These are phyloP conservation scores for Diaporthe amygdali DNA, from an alignment of 2,329 filamentous ascomycete genomes.

Conservation along the genomic window DNA sequence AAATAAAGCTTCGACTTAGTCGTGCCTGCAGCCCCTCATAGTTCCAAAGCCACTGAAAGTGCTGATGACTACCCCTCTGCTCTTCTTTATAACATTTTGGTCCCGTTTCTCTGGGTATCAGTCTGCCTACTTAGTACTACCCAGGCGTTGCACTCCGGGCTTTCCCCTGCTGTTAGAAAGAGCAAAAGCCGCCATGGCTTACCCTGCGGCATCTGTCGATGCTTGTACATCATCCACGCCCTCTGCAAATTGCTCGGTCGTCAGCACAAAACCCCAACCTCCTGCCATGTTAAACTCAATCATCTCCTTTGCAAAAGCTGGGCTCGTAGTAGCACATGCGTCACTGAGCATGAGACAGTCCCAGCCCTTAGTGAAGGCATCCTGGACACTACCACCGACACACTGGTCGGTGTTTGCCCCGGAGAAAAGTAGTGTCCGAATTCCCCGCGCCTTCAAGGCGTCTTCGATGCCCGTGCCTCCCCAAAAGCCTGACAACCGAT, in stretches of 20 bases:
- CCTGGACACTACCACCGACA: slow-evolving; percentile 6
- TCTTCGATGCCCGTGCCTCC: not conserved
- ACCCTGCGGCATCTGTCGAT: not conserved
- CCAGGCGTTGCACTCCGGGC: too few relatives aligned
- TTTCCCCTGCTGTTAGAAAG: too few relatives aligned
- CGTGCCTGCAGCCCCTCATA: too few relatives aligned
- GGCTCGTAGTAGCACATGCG: not conserved
- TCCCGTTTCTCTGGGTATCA: too few relatives aligned
- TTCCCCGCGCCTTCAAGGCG: not conserved
- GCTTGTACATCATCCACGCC: not conserved
- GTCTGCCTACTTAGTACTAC: too few relatives aligned
- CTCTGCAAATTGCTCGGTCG: not conserved
- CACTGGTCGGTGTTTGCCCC: slow-evolving; percentile 2
- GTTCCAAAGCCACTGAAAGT: too few relatives aligned
- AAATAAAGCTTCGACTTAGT: too few relatives aligned
- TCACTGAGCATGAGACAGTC: slow-evolving; percentile 16
- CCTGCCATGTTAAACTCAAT: not conserved
- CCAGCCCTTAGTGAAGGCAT: slow-evolving; percentile 3
- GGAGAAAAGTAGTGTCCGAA: not conserved
- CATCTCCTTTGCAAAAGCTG: not conserved
- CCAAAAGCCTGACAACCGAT: slow-evolving; percentile 13
- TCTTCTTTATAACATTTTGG: too few relatives aligned
- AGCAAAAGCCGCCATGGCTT: too few relatives aligned
- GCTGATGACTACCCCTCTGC: too few relatives aligned
- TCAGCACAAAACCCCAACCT: not conserved